Evolutionary conservation across 1,139 yeast genomes (phyloP).

Genomic region (Taiozyma sp.): DNA sequence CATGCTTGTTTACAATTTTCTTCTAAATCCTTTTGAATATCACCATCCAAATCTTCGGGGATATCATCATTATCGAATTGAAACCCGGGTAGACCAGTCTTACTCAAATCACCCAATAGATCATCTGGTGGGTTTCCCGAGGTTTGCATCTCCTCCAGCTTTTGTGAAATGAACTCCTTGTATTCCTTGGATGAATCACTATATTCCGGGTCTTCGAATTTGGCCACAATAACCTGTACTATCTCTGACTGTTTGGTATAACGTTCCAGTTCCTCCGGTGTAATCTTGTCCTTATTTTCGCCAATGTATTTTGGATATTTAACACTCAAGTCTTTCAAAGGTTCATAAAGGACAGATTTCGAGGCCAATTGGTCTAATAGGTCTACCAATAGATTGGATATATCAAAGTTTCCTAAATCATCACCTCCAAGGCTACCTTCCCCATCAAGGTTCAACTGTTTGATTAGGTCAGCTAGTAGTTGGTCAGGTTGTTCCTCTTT

Average conservation of each 20-base stretch:
- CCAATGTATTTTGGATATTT: constrained; percentile 46
- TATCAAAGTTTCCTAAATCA: constrained; percentile 43
- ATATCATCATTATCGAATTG: constrained; percentile 41
- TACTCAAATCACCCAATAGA: constrained; percentile 61
- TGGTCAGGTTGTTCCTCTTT: constrained; percentile 52
- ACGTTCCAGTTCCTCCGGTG: constrained; percentile 43
- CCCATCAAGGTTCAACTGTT: constrained; percentile 34
- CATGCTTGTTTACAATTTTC: constrained; percentile 33
- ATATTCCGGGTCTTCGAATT: constrained; percentile 54
- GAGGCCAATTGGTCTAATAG: constrained; percentile 83
- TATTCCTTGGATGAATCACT: constrained; percentile 46
- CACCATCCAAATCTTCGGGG: constrained; percentile 42
- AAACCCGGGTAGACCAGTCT: constrained; percentile 45
- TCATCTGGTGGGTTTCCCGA: constrained; percentile 89
- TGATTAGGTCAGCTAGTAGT: constrained; percentile 47
- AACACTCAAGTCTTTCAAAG: constrained; percentile 73
- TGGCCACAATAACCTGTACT: constrained; percentile 47
- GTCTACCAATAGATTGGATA: constrained; percentile 63
- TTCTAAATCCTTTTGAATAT: constrained; percentile 34
- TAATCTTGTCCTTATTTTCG: constrained; percentile 37
- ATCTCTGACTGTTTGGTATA: constrained; percentile 54
- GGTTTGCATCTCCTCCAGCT: constrained; percentile 70
- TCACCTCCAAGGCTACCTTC: constrained; percentile 29
- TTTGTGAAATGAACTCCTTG: constrained; percentile 48
- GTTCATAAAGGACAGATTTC: constrained; percentile 84